Evolutionary conservation across 352 stramenopile genomes (phyloP), one percentile per base, ranked within the genome.

Genomic region (Elongisporangium anandrum): DNA sequence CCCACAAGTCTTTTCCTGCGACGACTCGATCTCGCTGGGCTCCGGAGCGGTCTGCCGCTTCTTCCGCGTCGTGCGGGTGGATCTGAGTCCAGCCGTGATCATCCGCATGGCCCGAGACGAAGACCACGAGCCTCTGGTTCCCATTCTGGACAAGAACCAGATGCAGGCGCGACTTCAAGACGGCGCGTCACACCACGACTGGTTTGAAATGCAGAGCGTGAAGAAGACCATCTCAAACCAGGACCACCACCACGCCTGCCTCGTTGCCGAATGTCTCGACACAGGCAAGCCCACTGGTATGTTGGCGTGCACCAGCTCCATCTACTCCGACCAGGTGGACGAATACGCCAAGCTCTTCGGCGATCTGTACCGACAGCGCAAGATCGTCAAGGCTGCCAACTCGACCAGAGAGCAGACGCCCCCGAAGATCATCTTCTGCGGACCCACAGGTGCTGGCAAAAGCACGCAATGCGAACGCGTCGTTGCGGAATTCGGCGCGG

Each of bases 391-490:
- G 26, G 26, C 26, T 9, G 26, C 26, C 26, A 38, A 38, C 26
- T 56, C 62, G 22, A 17, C 47, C 12, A 38, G 19, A 0, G 34
- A 45, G 5, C 39, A n/a, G 15, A 60, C 54, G 55, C 77, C 81
- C 2, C 77, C 77, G 4, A 84, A 71, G 45, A 85, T 98, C 29
- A 84, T 98, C 16, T 76, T 98, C 6, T 81, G 89, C 9, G 97
- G 97, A 4, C 94, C 95, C 4, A 96, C 95, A 1, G 96, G 92
- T 0, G 81, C 81, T 13, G 96, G 96, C n/a, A 99, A 99, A 61
- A 89, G 94, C 26, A 99, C 95, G 1, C 96, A 99, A 63, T 98
- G 96, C 63, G 87, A 95, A 60, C 63, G 82, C 2, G 84, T 98
- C 17, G 84, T 83, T 3, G 67, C 88, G 20, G 77, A 91, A 57